phyloP scores from a whole-genome alignment of 164 flowering plant genomes.

The Houttuynia cordata region DNA sequence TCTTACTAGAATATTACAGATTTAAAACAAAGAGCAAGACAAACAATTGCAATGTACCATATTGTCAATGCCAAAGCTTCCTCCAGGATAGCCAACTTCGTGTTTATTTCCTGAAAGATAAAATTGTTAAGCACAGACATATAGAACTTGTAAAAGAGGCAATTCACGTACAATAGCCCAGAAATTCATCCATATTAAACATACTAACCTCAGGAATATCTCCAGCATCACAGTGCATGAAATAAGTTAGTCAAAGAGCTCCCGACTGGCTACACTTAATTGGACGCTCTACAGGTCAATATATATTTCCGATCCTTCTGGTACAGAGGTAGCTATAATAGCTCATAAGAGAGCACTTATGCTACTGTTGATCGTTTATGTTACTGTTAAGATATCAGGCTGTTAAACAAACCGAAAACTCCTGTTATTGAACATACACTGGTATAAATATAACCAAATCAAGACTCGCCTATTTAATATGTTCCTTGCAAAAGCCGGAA shows the following conservation, averaged over 20 bases:
- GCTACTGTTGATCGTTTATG: constrained; percentile 55
- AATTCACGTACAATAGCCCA: not conserved
- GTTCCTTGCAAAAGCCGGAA: too few relatives aligned
- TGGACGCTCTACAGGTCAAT: constrained; percentile 77
- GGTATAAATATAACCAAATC: too few relatives aligned
- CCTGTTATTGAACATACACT: too few relatives aligned
- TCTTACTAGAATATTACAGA: constrained; percentile 37
- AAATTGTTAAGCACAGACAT: constrained; percentile 6
- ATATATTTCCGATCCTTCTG: constrained; percentile 52
- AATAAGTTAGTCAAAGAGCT: constrained; percentile 31
- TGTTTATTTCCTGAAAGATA: constrained; percentile 31
- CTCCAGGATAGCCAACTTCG: constrained; percentile 71
- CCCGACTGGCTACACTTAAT: constrained; percentile 51
- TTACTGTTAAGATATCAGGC: constrained; percentile 33
- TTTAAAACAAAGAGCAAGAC: constrained; percentile 79
- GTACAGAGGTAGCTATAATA: constrained; percentile 58
- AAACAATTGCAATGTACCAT: constrained; percentile 81
- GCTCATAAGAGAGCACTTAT: too few relatives aligned
- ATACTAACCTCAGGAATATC: constrained; percentile 43
- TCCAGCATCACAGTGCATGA: constrained; percentile 14
- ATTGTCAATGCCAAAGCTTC: constrained; percentile 73
- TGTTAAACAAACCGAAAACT: not conserved
- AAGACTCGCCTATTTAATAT: too few relatives aligned
- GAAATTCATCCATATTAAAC: not conserved
- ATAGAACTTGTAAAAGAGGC: not conserved